Percentiles rank a stretch among this genome's conserved stretches.
Conservation (phyloP, 2,329 filamentous ascomycete genomes). For the Alternaria infectoria region DNA sequence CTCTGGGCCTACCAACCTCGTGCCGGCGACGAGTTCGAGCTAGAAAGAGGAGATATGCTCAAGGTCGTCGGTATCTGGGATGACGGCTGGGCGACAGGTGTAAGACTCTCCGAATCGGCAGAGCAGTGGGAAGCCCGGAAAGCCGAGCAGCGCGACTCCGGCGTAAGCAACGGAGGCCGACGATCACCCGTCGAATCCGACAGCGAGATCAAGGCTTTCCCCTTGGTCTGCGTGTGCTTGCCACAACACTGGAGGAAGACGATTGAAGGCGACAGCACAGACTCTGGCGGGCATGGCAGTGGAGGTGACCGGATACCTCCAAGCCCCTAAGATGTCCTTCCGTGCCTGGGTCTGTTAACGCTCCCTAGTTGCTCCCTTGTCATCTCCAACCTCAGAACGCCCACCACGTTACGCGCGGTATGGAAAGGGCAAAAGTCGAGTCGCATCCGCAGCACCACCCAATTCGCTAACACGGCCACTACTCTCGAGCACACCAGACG, state of each 20-base stretch:
- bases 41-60: constrained; percentile 96
- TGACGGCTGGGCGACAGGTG: constrained; percentile 96
- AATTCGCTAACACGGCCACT: constrained; percentile 22
- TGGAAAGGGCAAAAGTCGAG: constrained; percentile 4
- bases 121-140: constrained; percentile 86
- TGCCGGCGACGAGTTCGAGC: constrained; percentile 87
- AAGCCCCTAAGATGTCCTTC: constrained; percentile 30
- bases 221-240: constrained; percentile 92
- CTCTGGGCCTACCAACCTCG: constrained; percentile 97
- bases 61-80: constrained; percentile 99
- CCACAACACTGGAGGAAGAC: constrained; percentile 97
- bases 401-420: constrained; percentile 9
- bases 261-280: constrained; percentile 77
- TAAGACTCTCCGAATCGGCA: constrained; percentile 79
- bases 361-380: constrained; percentile 31
- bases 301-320: constrained; percentile 44
- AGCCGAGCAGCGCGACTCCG: constrained; percentile 86
- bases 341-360: constrained; percentile 31
- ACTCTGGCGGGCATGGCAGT: constrained; percentile 34
- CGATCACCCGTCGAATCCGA: constrained; percentile 44
- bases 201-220: constrained; percentile 97
- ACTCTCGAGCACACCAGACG: constrained; percentile 22
- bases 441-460: constrained; percentile 9
- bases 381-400: constrained; percentile 20
- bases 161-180: constrained; percentile 79